phyloP scores from a whole-genome alignment of 1,284 basidiomycete species.

The Ustilago cynodontis region DNA sequence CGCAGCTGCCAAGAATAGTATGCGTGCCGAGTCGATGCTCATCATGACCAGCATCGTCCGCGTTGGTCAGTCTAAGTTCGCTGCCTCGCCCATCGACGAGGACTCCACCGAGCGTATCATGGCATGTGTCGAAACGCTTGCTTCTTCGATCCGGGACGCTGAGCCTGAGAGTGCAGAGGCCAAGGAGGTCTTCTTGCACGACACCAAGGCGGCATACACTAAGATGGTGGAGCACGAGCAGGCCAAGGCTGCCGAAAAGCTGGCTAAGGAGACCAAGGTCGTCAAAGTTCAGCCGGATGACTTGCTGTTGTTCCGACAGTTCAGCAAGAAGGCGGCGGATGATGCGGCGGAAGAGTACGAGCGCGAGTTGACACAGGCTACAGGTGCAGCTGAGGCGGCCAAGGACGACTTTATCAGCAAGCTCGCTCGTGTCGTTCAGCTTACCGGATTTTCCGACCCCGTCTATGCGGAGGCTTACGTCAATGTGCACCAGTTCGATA shows the following conservation, averaged over 20 bases:
- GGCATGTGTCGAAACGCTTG: constrained; percentile 94
- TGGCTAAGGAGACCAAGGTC: constrained; percentile 80
- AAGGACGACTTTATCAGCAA: constrained; percentile 97
- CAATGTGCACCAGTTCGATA: constrained; percentile 98
- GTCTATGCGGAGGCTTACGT: constrained; percentile 99
- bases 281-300: constrained; percentile 91
- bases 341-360: constrained; percentile 77
- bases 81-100: constrained; percentile 93
- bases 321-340: constrained; percentile 84
- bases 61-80: constrained; percentile 96
- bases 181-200: constrained; percentile 87
- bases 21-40: constrained; percentile 95
- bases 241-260: constrained; percentile 80
- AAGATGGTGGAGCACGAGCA: constrained; percentile 90
- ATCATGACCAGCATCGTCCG: constrained; percentile 98
- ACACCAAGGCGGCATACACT: constrained; percentile 91
- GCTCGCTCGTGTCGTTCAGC: constrained; percentile 91
- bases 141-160: constrained; percentile 64
- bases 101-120: constrained; percentile 97
- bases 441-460: constrained; percentile 98
- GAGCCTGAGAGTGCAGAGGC: constrained; percentile 75
- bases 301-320: constrained; percentile 89
- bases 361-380: constrained; percentile 89
- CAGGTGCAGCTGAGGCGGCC: constrained; percentile 80
- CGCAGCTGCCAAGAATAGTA: constrained; percentile 74